Evolutionary conservation across 139 green algal genomes (phyloP).

Genomic region (Ettlia oleoabundans): DNA sequence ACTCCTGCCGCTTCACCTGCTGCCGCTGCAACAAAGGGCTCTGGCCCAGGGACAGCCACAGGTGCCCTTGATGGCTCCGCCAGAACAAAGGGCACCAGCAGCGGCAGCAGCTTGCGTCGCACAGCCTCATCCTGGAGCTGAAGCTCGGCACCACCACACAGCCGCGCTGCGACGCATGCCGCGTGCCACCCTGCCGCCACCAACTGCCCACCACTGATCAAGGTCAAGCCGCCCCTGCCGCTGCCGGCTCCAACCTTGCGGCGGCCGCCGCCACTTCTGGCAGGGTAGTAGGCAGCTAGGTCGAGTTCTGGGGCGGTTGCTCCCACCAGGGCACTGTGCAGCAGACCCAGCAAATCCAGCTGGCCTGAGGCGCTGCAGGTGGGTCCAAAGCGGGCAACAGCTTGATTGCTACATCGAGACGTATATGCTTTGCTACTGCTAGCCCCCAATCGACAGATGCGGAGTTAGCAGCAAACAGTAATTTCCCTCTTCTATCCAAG

Average conservation of each 20-base stretch:
- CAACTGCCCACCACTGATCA: background rate
- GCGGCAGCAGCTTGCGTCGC: constrained; percentile 2
- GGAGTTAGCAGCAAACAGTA: no score
- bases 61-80: background rate
- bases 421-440: no score
- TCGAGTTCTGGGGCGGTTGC: constrained; percentile 1
- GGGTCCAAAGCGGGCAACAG: no score
- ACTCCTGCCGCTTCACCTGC: background rate
- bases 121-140: constrained; percentile 1
- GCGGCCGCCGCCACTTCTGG: background rate
- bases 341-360: constrained; percentile 25
- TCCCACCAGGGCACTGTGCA: constrained; percentile 4
- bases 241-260: no score
- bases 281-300: background rate
- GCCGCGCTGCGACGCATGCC: background rate
- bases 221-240: no score
- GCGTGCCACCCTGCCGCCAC: constrained; percentile 31
- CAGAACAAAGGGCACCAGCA: background rate
- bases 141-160: constrained; percentile 5
- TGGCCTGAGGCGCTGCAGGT: background rate
- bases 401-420: no score
- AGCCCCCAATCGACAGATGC: background rate
- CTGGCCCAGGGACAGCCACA: background rate
- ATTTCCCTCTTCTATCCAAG: no score
- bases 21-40: background rate